Conservation (phyloP, 2,329 filamentous ascomycete genomes). For the Colletotrichum sp. region DNA sequence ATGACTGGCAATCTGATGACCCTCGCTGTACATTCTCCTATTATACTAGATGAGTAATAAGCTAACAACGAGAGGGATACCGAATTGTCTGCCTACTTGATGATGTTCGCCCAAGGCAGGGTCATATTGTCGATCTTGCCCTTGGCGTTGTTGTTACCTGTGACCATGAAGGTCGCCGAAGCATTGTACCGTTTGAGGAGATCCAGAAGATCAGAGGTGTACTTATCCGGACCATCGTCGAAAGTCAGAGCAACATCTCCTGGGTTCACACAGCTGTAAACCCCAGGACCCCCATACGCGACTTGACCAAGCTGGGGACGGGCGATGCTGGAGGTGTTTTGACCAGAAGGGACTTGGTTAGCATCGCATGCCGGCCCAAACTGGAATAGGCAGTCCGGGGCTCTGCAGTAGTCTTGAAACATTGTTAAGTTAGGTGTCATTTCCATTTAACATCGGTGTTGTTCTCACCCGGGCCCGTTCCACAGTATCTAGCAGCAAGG, state of each 20-base stretch:
- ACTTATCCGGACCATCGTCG: conserved; percentile 50
- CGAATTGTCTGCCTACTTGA: conserved; percentile 30
- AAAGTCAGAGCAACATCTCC: conserved; percentile 49
- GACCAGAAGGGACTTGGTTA: conserved; percentile 50
- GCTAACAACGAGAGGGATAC: neutral
- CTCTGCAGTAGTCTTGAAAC: conserved; percentile 43
- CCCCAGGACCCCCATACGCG: conserved; percentile 48
- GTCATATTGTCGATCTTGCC: conserved; percentile 47
- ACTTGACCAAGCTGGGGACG: conserved; percentile 53
- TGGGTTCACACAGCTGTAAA: conserved; percentile 12
- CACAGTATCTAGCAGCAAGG: neutral
- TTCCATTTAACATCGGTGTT: neutral
- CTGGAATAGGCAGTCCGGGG: conserved; percentile 59
- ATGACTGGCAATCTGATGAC: conserved; percentile 46
- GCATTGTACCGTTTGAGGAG: conserved; percentile 33
- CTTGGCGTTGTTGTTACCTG: conserved; percentile 49
- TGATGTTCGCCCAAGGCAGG: conserved; percentile 37
- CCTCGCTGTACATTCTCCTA: conserved; percentile 41
- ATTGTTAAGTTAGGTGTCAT: neutral
- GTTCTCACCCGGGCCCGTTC: conserved; percentile 1
- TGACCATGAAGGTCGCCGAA: conserved; percentile 47
- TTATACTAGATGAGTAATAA: neutral
- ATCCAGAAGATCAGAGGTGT: conserved; percentile 46
- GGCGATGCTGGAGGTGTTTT: conserved; percentile 53
- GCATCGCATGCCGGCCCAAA: conserved; percentile 59